Evolutionary conservation across 805 yeast genomes (phyloP).

Genomic region (Nadsonia fulvescens): DNA sequence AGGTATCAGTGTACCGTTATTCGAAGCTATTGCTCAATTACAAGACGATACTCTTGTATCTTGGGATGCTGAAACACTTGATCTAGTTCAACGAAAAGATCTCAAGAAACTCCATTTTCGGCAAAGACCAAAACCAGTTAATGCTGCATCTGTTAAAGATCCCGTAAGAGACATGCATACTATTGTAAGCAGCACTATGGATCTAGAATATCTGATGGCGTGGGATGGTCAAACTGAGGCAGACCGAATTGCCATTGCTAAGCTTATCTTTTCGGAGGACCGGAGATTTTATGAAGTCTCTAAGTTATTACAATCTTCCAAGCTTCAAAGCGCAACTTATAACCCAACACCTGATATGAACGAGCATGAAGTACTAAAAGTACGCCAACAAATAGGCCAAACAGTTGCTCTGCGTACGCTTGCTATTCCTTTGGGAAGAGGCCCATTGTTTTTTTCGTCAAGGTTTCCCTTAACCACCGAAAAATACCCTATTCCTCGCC

Average conservation of each 20-base stretch:
- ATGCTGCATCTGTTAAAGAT: slow-evolving; percentile 6
- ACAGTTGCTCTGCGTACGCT: slow-evolving; percentile 53
- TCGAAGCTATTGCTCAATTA: slow-evolving; percentile 25
- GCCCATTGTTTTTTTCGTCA: slow-evolving; percentile 50
- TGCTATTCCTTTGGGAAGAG: slow-evolving; percentile 62
- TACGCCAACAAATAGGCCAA: slow-evolving; percentile 39
- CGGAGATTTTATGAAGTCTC: slow-evolving; percentile 65
- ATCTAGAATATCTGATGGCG: slow-evolving; percentile 31
- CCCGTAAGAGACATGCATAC: slow-evolving; percentile 25
- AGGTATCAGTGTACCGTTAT: slow-evolving; percentile 52
- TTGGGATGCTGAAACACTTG: slow-evolving; percentile 24
- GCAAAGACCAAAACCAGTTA: slow-evolving; percentile 5
- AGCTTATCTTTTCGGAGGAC: slow-evolving; percentile 57
- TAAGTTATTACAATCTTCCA: slow-evolving; percentile 50
- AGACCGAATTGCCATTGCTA: slow-evolving; percentile 49
- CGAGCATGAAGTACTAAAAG: slow-evolving; percentile 38
- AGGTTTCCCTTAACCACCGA: slow-evolving; percentile 71
- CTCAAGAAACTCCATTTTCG: slow-evolving; percentile 21
- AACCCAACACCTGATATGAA: slow-evolving; percentile 22
- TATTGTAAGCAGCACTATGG: slow-evolving; percentile 22
- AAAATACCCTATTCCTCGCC: slow-evolving; percentile 57
- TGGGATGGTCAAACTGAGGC: slow-evolving; percentile 61
- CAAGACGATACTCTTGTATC: slow-evolving; percentile 17
- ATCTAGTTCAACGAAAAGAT: slow-evolving; percentile 53
- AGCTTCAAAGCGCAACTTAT: slow-evolving; percentile 31